Evolutionary conservation across 1,139 yeast genomes (phyloP).

Genomic region (Debaryomyces fabryi): DNA sequence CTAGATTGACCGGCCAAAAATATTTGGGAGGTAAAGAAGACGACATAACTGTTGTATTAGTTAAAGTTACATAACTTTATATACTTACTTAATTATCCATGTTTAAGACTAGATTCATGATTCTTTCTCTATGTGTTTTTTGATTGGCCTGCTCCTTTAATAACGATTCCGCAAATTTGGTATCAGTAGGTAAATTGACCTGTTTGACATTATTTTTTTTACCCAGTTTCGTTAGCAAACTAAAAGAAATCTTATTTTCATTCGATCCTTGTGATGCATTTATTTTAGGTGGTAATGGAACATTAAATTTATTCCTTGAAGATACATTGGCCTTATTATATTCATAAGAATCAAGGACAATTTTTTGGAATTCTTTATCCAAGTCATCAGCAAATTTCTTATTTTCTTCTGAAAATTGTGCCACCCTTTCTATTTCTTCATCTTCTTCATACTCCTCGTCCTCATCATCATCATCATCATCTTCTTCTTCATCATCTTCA

Average conservation of each 20-base stretch:
- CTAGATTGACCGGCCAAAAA: conserved; percentile 65
- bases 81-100: conserved; percentile 29
- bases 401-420: conserved; percentile 40
- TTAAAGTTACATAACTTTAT: conserved; percentile 44
- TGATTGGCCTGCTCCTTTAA: conserved; percentile 35
- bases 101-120: conserved; percentile 44
- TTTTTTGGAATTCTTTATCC: conserved; percentile 54
- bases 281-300: conserved; percentile 24
- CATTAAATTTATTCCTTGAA: conserved; percentile 19
- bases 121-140: conserved; percentile 40
- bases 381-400: conserved; percentile 51
- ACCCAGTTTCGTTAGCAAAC: conserved; percentile 55
- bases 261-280: background rate
- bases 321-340: conserved; percentile 25
- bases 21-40: conserved; percentile 94
- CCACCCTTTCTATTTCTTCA: conserved; percentile 11
- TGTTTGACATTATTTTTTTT: conserved; percentile 47
- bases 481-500: conserved; percentile 18
- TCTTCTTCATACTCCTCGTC: conserved; percentile 13
- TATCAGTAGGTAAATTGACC: conserved; percentile 51
- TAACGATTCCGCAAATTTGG: conserved; percentile 47
- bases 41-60: conserved; percentile 82
- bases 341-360: conserved; percentile 53
- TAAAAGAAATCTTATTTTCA: conserved; percentile 43
- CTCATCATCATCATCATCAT: conserved; percentile 16